Base-by-base conservation (phyloP, 495 filamentous ascomycete species). In the Ascodesmis nigricans region DNA sequence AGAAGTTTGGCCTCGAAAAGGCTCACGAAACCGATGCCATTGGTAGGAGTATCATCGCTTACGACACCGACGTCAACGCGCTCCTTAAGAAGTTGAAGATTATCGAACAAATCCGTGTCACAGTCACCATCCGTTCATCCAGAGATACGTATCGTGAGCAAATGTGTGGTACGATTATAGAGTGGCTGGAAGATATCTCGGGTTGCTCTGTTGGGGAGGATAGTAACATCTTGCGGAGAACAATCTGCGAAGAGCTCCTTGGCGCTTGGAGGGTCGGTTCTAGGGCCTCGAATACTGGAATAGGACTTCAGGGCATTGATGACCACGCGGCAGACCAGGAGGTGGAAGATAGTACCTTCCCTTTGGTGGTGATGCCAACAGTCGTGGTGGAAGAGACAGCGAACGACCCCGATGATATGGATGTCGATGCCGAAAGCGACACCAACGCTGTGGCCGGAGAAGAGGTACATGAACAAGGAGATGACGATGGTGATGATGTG, bases 151-250 rank as follows among this genome's bases (percentile, higher is more conserved):
- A 92, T 59, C 64, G 87, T 39, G 87, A 97, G 56, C 78, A 93
- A 53, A 97, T 97, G 87, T 91, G 81, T 52, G 81, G 72, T 2
- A 84, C 83, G n/a, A 90, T 97, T 42, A 75, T 93, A 36, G 82
- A 93, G 47, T 97, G 90, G 90, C 66, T 97, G 2, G 62, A 69
- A 15, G 90, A 97, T 56, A 90, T 97, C 49, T 63, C 82, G 3
- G 82, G 82, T 14, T 92, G 84, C 53, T 78, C 71, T 46, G 73
- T 84, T 30, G 78, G 83, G 8, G 59, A 64, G 10, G 78, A 97
- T 49, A 65, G 71, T 37, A 63, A 82, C 38, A 72, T 91, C 22
- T 62, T 97, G 36, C 67, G 80, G 24, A 71, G 69, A 25, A 62
- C 71, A 1, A 68, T 97, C 25, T 95, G 87, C 46, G 76, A 93